Evolutionary conservation across 1,139 yeast species (phyloP), one percentile per base, ranked within the genome.

Genomic region (Lodderomyces metapsilosis): DNA sequence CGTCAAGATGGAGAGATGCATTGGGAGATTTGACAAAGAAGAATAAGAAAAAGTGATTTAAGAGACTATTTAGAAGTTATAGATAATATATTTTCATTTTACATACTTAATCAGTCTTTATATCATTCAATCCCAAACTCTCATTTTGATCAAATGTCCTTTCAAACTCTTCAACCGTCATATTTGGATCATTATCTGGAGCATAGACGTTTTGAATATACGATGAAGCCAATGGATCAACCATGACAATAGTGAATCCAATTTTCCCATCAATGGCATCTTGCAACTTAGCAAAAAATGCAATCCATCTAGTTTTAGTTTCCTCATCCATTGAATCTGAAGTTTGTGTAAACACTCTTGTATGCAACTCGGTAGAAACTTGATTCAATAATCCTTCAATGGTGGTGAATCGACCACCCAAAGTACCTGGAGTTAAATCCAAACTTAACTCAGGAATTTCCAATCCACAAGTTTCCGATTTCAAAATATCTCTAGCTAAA

Each of bases 401-500:
- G 16, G 99, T 94, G 37, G 98, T 94, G 71, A 94, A 94, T 59
- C 98, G 79, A 42, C 99, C 98, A 47, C 99, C 99, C 43, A 94
- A 74, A 11, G 99, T 94, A 47, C 99, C 98, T 31, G 96, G 94
- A 12, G 94, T 88, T 53, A 94, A 79, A 62, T 94, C 98, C 52
- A 94, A 76, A 58, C 80, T 81, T 46, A 94, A 74, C 66, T 94
- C 98, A 5, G 98, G 98, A 44, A 92, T 76, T 15, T 63, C 67
- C 64, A 94, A 62, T 6, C 92, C 86, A 69, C 98, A 92, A 15
- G 96, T 85, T 69, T 94, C 99, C 16, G 95, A 84, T 68, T 94
- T 94, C 54, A 94, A 76, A 48, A 94, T 86, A 62, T 94, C 98
- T 68, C 98, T 81, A 21, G 95, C 85, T 56, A 94, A 74, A 68